These are phyloP conservation scores for Cucumis melo DNA, from an alignment of 306 rosid genomes.

Conservation along the genomic window DNA sequence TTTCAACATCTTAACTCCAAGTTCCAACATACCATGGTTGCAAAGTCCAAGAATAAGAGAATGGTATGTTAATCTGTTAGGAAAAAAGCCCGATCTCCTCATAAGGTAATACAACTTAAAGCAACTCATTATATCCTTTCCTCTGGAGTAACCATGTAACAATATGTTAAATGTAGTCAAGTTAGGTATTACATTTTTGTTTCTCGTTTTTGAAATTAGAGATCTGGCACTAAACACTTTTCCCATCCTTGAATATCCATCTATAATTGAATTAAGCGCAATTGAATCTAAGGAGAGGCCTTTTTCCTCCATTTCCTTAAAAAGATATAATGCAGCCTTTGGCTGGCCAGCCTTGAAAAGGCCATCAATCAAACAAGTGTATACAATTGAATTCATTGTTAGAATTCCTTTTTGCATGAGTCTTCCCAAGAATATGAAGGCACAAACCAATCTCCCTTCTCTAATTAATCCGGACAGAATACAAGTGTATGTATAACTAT, in stretches of 20 bases:
- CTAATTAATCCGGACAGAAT: conserved; percentile 50
- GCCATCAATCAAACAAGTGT: conserved; percentile 46
- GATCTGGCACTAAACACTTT: conserved; percentile 23
- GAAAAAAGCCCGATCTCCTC: conserved; percentile 25
- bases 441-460: conserved; percentile 45
- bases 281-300: conserved; percentile 43
- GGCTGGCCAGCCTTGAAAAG: conserved; percentile 59
- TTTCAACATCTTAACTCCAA: conserved; percentile 50
- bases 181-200: conserved; percentile 27
- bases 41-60: conserved; percentile 54
- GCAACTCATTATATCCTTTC: conserved; percentile 24
- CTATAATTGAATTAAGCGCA: conserved; percentile 36
- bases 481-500: conserved; percentile 39
- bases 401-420: conserved; percentile 31
- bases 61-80: conserved; percentile 49
- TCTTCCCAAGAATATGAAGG: conserved; percentile 36
- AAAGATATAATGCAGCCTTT: conserved; percentile 42
- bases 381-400: conserved; percentile 30
- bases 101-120: conserved; percentile 27
- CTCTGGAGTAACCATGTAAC: conserved; percentile 57
- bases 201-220: conserved; percentile 40
- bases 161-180: conserved; percentile 58
- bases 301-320: conserved; percentile 49
- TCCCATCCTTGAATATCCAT: conserved; percentile 57
- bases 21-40: conserved; percentile 35